A percentile compares a stretch with the other conserved stretches of the same genome.
Evolutionary conservation across 345 rosid genomes (phyloP).

Genomic region (Eutrema yunnanense): DNA sequence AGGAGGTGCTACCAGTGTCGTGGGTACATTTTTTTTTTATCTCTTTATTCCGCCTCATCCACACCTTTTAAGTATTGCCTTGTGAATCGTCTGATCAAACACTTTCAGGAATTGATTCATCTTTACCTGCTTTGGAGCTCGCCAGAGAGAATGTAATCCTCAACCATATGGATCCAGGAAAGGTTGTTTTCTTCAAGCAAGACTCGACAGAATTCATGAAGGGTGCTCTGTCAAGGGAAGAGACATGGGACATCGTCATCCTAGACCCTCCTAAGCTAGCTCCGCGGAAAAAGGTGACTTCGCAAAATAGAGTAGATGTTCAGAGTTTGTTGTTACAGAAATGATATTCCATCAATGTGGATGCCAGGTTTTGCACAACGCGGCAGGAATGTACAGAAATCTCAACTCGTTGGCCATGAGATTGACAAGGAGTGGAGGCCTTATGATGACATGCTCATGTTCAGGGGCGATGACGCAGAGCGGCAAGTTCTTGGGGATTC

Average conservation of each 20-base stretch:
- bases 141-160: constrained; percentile 70
- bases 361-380: constrained; percentile 58
- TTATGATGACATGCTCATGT: constrained; percentile 91
- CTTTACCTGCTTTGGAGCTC: constrained; percentile 83
- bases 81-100: neutral
- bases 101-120: constrained; percentile 70
- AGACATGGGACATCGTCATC: constrained; percentile 78
- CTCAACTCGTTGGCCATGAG: constrained; percentile 74
- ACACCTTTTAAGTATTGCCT: neutral
- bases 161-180: constrained; percentile 64
- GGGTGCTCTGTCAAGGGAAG: constrained; percentile 63
- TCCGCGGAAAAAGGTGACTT: constrained; percentile 63
- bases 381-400: constrained; percentile 77
- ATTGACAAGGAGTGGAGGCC: constrained; percentile 69
- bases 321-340: neutral
- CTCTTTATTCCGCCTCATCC: neutral
- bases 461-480: constrained; percentile 96
- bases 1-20: constrained; percentile 64
- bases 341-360: neutral
- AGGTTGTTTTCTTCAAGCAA: constrained; percentile 54
- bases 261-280: constrained; percentile 93
- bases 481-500: constrained; percentile 58
- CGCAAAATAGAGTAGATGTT: neutral
- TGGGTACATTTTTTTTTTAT: constrained; percentile 33
- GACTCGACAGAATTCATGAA: constrained; percentile 79